phyloP scores from a whole-genome alignment of 2,329 filamentous ascomycete species.

The Aspergillus sergii region DNA sequence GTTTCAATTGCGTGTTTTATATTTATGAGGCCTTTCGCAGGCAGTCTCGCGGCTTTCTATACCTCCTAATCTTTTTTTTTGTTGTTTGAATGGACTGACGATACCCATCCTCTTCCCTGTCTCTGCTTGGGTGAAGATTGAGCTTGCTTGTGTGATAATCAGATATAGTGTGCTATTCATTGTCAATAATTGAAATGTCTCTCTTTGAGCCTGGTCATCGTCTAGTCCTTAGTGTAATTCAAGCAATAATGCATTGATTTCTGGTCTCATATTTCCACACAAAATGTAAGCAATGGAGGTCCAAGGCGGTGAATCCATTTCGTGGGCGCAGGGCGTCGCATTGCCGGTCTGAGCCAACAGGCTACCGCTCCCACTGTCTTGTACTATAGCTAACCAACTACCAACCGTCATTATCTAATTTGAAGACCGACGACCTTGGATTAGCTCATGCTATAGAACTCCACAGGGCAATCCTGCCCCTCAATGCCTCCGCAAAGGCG shows the following conservation, averaged over 20 bases:
- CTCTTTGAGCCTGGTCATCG: neutral
- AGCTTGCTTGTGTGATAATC: neutral
- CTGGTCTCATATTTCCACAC: neutral
- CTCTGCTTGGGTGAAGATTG: conserved; percentile 3
- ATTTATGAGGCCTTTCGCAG: neutral
- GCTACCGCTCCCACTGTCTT: neutral
- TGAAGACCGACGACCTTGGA: neutral
- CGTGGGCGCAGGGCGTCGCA: neutral
- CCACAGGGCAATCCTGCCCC: conserved; percentile 5
- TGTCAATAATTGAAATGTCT: neutral
- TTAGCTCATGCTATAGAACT: conserved; percentile 13
- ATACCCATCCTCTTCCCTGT: conserved; percentile 37
- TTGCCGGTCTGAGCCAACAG: neutral
- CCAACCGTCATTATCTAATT: neutral
- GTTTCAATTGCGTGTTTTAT: neutral
- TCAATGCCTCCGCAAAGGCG: conserved; percentile 3
- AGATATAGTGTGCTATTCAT: neutral
- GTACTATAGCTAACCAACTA: neutral
- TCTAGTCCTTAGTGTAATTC: neutral
- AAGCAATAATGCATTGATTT: neutral
- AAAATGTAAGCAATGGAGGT: neutral
- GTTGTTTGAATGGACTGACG: conserved; percentile 26
- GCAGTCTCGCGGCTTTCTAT: neutral
- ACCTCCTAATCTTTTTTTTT: conserved; percentile 13
- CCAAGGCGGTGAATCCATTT: neutral